phyloP scores from a whole-genome alignment of 106 monocot genomes.

The Ottelia alismoides region DNA sequence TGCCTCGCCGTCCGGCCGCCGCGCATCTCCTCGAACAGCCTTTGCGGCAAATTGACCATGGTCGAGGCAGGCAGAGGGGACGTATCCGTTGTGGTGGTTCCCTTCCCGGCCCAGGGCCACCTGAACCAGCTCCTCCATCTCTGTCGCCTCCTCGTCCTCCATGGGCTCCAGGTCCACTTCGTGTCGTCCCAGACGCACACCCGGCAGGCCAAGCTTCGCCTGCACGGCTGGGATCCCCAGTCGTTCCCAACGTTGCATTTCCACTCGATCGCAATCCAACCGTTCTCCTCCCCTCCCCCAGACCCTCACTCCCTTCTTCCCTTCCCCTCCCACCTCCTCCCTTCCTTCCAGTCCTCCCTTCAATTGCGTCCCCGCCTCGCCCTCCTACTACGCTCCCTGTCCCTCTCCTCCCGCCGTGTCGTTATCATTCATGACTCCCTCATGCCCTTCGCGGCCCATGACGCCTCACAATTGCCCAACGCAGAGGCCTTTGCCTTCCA shows the following conservation, averaged over 20 bases:
- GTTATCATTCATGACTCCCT: slow-evolving; percentile 55
- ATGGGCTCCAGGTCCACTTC: slow-evolving; percentile 30
- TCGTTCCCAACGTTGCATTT: slow-evolving; percentile 24
- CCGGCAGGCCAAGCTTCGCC: slow-evolving; percentile 30
- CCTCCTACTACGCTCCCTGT: slow-evolving; percentile 36
- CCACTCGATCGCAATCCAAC: slow-evolving; percentile 26
- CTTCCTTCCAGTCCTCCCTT: slow-evolving; percentile 14
- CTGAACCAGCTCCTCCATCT: slow-evolving; percentile 77
- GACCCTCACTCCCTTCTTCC: slow-evolving; percentile 13
- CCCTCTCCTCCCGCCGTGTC: slow-evolving; percentile 28
- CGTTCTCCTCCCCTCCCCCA: slow-evolving; percentile 22
- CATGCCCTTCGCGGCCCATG: slow-evolving; percentile 33
- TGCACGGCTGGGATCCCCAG: slow-evolving; percentile 36
- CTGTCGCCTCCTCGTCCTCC: slow-evolving; percentile 26
- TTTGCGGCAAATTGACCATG: too few species aligned
- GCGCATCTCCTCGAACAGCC: too few species aligned
- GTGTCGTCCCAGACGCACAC: slow-evolving; percentile 36
- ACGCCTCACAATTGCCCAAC: slow-evolving; percentile 28
- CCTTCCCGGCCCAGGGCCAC: slow-evolving; percentile 73
- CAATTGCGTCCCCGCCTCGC: slow-evolving; percentile 15
- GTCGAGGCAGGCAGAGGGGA: slow-evolving; percentile 5
- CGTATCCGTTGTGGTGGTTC: slow-evolving; percentile 39
- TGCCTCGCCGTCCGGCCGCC: too few species aligned
- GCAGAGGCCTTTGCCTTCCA: slow-evolving; percentile 39
- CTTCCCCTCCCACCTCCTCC: slow-evolving; percentile 41